Evolutionary conservation across 768 basidiomycete genomes (phyloP), one percentile per base, ranked within the genome.

Genomic region (Phylloporus sp.): DNA sequence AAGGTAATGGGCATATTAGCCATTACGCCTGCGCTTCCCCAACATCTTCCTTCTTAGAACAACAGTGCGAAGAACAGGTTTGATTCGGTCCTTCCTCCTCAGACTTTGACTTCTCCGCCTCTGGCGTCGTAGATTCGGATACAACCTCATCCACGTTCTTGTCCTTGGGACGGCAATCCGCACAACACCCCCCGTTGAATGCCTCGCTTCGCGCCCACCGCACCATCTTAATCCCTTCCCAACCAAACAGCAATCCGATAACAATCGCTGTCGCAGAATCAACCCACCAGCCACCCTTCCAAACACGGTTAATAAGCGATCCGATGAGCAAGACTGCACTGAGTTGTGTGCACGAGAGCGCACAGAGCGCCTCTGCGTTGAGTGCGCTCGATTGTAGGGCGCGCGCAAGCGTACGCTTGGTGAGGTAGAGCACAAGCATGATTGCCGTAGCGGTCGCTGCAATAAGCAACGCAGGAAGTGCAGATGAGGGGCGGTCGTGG

Each of bases 211-310:
- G 57, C 10, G 65, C 73, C 75, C 74, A 75, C 39, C 63, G 57
- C 5, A 73, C 47, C 74, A 76, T 76, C 56, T 76, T 76, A 26
- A 61, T 16, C 1, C 75, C 76, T 45, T 78, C 76, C 72, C 74
- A 49, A 9, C 69, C 73, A 48, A 78, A 78, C 43, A 77, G 57
- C 11, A 74, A 3, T 4, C 68, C 71, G 34, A 78, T 64, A 5
- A 72, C 47, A 23, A 78, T 65, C 2, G 75, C 65, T 8, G 76
- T 77, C n/a, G 69, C 70, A 9, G 70, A 57, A 50, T 78, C 77
- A 12, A 76, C 65, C 76, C 77, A 78, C 77, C 76, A 78, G 0
- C 76, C 77, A 13, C 73, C 70, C 8, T 57, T 47, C 76, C 76
- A 75, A 3, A 72, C 56, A 6, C 68, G 61, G 38, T 62, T 74